Conservation (phyloP, 257 asterid genomes). For the Primulina huaijiensis region DNA sequence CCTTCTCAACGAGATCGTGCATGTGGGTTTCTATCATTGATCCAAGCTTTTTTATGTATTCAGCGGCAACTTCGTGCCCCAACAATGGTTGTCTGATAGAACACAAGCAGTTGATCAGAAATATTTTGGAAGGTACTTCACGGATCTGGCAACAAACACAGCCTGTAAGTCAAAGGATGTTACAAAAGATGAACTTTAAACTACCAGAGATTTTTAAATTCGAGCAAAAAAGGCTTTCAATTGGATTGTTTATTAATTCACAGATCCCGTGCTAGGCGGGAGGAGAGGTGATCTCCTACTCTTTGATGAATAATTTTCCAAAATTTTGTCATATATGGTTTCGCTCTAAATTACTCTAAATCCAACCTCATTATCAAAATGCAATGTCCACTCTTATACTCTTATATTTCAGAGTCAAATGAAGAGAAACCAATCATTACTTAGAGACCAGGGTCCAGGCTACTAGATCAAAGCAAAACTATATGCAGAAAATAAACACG, state of each 20-base stretch:
- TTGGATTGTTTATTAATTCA: neutral
- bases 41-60: slow-evolving; percentile 70
- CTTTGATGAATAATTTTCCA: neutral
- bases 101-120: slow-evolving; percentile 85
- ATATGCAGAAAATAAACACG: too few species aligned
- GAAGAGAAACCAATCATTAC: neutral
- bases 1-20: slow-evolving; percentile 71
- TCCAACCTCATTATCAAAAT: neutral
- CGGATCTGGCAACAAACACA: slow-evolving; percentile 50
- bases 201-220: neutral
- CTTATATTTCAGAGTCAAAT: neutral
- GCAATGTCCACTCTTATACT: too few species aligned
- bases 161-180: slow-evolving; percentile 18
- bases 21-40: slow-evolving; percentile 71
- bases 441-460: neutral
- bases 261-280: neutral
- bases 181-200: neutral
- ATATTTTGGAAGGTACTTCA: slow-evolving; percentile 86
- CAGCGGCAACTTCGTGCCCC: slow-evolving; percentile 73
- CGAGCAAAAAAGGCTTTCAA: neutral
- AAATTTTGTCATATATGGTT: too few species aligned
- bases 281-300: neutral
- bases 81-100: slow-evolving; percentile 83
- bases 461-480: neutral
- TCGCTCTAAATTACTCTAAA: neutral